Evolutionary conservation across 257 asterid genomes (phyloP).

Genomic region (Linaria vulgaris): DNA sequence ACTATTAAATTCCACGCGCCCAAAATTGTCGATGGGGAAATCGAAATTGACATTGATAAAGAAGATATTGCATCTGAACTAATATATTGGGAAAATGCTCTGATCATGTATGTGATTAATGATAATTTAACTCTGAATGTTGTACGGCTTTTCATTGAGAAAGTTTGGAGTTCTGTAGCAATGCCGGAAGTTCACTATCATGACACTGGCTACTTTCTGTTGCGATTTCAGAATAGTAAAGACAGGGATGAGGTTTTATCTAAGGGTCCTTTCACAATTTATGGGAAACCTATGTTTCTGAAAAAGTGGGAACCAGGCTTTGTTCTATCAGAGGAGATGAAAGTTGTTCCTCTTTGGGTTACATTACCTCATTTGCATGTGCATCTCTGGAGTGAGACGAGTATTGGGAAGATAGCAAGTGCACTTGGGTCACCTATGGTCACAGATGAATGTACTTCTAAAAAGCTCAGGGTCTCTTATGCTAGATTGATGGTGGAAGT

Average conservation of each 20-base stretch:
- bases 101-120: too few species aligned
- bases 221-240: too few species aligned
- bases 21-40: background rate
- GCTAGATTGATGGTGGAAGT: too few species aligned
- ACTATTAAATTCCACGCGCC: background rate
- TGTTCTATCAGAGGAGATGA: background rate
- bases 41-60: background rate
- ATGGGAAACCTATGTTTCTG: too few species aligned
- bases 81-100: background rate
- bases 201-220: too few species aligned
- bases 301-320: background rate
- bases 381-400: background rate
- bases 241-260: background rate
- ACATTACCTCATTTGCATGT: background rate
- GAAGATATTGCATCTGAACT: background rate
- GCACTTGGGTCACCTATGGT: background rate
- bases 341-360: background rate
- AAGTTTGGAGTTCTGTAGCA: too few species aligned
- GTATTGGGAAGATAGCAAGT: too few species aligned
- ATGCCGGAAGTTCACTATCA: background rate
- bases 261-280: background rate
- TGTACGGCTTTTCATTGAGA: too few species aligned
- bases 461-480: too few species aligned
- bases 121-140: too few species aligned
- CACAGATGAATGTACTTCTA: too few species aligned